Conservation (phyloP, 2,329 filamentous ascomycete genomes). For the Fusarium piperis region DNA sequence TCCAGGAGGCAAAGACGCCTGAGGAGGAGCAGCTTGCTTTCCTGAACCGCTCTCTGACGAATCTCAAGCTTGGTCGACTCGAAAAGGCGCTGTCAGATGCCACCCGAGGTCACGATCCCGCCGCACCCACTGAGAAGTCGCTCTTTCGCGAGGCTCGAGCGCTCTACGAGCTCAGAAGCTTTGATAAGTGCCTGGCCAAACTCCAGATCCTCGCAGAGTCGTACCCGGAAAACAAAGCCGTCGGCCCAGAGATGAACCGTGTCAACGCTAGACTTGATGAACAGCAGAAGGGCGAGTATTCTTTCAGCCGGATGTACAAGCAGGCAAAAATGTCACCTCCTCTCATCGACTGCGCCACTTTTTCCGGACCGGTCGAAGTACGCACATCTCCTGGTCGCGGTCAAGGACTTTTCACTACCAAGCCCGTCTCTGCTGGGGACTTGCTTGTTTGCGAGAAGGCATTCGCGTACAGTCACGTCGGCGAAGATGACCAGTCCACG, state of each 20-base stretch:
- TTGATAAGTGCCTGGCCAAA: conserved; percentile 47
- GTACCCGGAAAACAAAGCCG: conserved; percentile 49
- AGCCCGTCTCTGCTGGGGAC: conserved; percentile 58
- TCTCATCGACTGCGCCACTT: conserved; percentile 59
- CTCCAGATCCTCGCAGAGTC: conserved; percentile 45
- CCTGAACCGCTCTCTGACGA: conserved; percentile 50
- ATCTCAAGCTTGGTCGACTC: conserved; percentile 43
- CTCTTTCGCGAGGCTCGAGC: conserved; percentile 57
- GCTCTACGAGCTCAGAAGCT: conserved; percentile 55
- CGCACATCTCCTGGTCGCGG: conserved; percentile 53
- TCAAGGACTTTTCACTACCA: conserved; percentile 61
- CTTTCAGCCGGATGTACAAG: conserved; percentile 49
- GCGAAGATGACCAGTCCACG: conserved; percentile 2
- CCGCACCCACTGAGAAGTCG: conserved; percentile 51
- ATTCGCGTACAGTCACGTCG: conserved; percentile 53
- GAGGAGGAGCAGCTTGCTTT: conserved; percentile 48
- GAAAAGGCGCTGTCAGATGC: conserved; percentile 47
- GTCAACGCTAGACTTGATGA: conserved; percentile 49
- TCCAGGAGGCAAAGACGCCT: background rate
- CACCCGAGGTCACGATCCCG: conserved; percentile 8
- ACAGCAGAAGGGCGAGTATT: conserved; percentile 51
- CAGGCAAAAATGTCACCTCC: conserved; percentile 51
- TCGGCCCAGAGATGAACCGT: conserved; percentile 43
- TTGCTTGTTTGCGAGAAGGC: conserved; percentile 67
- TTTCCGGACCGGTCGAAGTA: conserved; percentile 52